A percentile compares a stretch with the other conserved stretches of the same genome.
Evolutionary conservation across 208 protist genomes (phyloP).

Genomic region (Tritrichomonas musculus): DNA sequence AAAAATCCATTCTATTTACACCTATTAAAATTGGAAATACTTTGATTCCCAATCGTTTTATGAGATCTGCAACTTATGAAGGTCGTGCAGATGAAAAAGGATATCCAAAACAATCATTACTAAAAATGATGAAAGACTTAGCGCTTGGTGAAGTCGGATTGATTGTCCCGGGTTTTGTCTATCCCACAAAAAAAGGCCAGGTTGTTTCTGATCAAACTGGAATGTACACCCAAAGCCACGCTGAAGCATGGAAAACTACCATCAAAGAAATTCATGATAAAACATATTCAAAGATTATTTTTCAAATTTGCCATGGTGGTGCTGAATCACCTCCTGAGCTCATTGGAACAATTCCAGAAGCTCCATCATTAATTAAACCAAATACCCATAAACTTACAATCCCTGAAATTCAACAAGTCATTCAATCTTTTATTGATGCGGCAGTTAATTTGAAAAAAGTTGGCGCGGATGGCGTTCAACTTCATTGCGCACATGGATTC

Average conservation of each 20-base stretch:
- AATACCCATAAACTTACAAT: not conserved
- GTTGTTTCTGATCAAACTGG: not conserved
- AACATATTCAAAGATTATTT: not conserved
- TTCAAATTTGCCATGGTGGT: slow-evolving; percentile 5
- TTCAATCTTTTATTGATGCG: not conserved
- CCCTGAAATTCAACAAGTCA: not conserved
- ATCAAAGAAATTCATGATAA: not conserved
- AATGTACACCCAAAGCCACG: not conserved
- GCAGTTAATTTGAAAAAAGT: not conserved
- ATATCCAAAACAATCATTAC: not conserved
- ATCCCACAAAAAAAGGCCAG: not conserved
- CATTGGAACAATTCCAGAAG: not conserved
- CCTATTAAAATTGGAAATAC: not conserved
- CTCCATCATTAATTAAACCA: not conserved
- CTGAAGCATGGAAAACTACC: not conserved
- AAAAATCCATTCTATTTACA: not conserved
- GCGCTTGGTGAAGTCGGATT: not conserved
- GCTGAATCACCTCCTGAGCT: not conserved
- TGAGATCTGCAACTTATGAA: not conserved
- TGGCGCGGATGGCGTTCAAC: not conserved
- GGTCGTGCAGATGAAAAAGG: not conserved
- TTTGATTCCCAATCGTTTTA: not conserved
- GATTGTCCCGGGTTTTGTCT: not conserved
- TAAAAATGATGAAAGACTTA: not conserved
- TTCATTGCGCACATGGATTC: slow-evolving; percentile 31